Conservation (phyloP, 352 stramenopile genomes). For the Paralagenidium karlingii region DNA sequence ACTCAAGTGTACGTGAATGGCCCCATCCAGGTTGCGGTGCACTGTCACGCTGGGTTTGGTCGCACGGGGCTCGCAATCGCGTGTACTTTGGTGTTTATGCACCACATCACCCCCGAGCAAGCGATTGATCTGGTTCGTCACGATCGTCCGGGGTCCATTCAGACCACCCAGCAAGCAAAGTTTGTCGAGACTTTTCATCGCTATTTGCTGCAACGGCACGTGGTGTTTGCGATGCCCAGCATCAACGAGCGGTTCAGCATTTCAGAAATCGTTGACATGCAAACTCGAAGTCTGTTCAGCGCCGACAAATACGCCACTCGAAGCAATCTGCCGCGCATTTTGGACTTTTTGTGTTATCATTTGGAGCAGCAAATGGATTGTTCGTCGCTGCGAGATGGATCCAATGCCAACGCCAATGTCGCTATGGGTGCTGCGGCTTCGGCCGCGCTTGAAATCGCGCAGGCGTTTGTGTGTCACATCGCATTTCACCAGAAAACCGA, state of each 20-base stretch:
- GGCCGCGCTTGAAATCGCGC: constrained; percentile 3
- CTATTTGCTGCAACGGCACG: constrained; percentile 46
- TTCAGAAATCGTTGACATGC: constrained; percentile 45
- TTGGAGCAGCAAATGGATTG: constrained; percentile 25
- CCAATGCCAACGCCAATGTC: constrained; percentile 8
- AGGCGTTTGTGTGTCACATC: constrained; percentile 10
- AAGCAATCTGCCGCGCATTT: constrained; percentile 29
- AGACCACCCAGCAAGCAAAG: constrained; percentile 55
- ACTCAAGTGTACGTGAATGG: not conserved
- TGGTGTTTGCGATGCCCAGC: constrained; percentile 61
- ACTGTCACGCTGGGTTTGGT: constrained; percentile 84
- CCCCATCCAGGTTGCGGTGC: constrained; percentile 48
- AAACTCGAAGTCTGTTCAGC: constrained; percentile 46
- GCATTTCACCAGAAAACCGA: constrained; percentile 3
- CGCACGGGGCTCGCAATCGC: constrained; percentile 81
- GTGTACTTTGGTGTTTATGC: constrained; percentile 73
- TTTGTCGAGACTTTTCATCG: constrained; percentile 68
- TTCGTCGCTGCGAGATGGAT: constrained; percentile 2
- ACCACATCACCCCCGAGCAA: constrained; percentile 51
- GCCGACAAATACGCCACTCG: constrained; percentile 9
- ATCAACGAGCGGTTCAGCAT: constrained; percentile 66
- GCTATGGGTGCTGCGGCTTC: not conserved
- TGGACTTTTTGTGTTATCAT: constrained; percentile 45
- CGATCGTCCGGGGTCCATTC: constrained; percentile 61
- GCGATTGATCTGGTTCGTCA: constrained; percentile 64